A percentile compares a stretch with the other conserved stretches of the same genome.
Conservation (phyloP, 305 asterid species). For the Fraxinus floribunda region DNA sequence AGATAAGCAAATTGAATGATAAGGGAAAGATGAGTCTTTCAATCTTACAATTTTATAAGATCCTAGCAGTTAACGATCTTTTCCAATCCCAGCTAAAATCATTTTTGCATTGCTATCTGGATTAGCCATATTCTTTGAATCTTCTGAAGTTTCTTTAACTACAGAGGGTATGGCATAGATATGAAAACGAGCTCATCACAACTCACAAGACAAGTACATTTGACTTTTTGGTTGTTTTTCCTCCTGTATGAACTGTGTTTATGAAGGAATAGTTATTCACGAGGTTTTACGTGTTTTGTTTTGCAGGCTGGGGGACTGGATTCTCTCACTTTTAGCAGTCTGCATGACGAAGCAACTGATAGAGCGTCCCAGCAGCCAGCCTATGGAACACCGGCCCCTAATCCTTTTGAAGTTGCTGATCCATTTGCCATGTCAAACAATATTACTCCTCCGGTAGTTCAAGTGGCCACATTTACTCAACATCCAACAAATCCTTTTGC, state of each 20-base stretch:
- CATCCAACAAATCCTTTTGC: conserved; percentile 67
- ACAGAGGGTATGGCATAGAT: neutral
- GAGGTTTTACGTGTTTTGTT: neutral
- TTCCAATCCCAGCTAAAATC: neutral
- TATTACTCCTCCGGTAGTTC: conserved; percentile 47
- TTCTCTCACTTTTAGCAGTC: conserved; percentile 73
- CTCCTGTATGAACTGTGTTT: neutral
- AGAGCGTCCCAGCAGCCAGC: conserved; percentile 82
- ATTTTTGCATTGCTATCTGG: neutral
- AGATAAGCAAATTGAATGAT: neutral
- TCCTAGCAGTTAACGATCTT: neutral
- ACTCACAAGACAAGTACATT: neutral
- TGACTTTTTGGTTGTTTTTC: neutral
- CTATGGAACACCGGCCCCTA: conserved; percentile 82
- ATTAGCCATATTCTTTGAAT: neutral
- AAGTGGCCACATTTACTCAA: conserved; percentile 36
- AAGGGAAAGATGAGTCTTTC: neutral
- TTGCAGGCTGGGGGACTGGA: conserved; percentile 94
- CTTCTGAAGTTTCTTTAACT: neutral
- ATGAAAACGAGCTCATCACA: neutral
- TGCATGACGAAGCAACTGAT: conserved; percentile 79
- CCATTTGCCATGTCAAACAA: conserved; percentile 59
- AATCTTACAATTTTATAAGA: neutral
- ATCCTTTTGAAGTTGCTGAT: conserved; percentile 78
- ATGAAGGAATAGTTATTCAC: neutral